Evolutionary conservation across 1,284 basidiomycete genomes (phyloP), one percentile per base, ranked within the genome.

Genomic region (Heterobasidion irregulare): DNA sequence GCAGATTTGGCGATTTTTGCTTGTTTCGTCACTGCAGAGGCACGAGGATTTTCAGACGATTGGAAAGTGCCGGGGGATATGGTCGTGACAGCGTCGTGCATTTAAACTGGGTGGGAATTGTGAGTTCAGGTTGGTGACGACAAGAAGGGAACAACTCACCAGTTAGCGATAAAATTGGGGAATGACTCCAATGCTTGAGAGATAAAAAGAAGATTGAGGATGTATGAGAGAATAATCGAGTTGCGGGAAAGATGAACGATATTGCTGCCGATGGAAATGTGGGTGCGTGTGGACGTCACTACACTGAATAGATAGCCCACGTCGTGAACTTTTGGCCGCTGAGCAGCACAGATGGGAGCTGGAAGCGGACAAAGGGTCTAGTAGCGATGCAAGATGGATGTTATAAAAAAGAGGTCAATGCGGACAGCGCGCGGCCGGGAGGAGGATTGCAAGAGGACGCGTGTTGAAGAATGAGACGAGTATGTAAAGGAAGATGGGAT

Each of bases 91-190:
- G 74, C 72, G 72, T 75, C 74, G 73, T 76, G 76, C 76, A 82
- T 81, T 61, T 61, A 61, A 63, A 57, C 64, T 68, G 61, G 63
- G 58, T 53, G 59, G 59, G 58, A 56, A 65, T 65, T 54, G 58
- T 58, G 54, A 49, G 58, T 49, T 54, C 56, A 55, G 52, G 64
- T 54, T 45, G 35, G 58, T 46, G 54, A 44, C 52, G 38, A 53
- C 19, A 50, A 45, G 16, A 46, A 35, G 32, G 52, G n/a, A 43
- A 46, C 33, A 50, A 73, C 76, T 72, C 64, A 79, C 83, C 75
- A 77, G 78, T 79, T 78, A 82, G 80, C 77, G 79, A 86, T 77
- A 76, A 71, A 70, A 69, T 66, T 68, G 70, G 66, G 66, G 75
- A 26, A 67, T 63, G 66, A 67, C 71, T 75, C 70, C 70, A 73